Percentiles rank a stretch among this genome's conserved stretches.
Conservation (phyloP, 2,329 filamentous ascomycete species). For the Tolypocladium album region DNA sequence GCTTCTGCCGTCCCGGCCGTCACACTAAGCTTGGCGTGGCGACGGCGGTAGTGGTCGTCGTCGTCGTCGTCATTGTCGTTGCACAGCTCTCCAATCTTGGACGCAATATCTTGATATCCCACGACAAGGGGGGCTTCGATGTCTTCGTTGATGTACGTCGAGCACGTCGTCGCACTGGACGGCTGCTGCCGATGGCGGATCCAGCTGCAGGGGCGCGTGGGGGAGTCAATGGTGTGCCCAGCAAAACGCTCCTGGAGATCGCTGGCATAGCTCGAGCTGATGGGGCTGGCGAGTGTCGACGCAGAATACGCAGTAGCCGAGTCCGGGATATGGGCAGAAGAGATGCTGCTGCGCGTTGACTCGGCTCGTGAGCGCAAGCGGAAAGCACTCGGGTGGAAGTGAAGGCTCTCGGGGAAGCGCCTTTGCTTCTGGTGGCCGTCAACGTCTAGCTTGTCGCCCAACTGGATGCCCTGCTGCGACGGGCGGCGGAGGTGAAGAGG, state of each 20-base stretch:
- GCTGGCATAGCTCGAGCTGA: constrained; percentile 23
- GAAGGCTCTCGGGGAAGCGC: constrained; percentile 18
- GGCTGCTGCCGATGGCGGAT: constrained; percentile 21
- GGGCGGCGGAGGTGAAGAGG: constrained; percentile 5
- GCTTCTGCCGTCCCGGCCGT: background rate
- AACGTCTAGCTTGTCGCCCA: constrained; percentile 11
- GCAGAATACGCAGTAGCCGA: constrained; percentile 26
- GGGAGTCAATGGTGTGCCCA: constrained; percentile 10
- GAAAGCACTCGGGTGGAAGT: constrained; percentile 14
- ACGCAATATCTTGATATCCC: constrained; percentile 12
- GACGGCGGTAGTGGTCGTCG: background rate
- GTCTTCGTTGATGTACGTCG: constrained; percentile 26
- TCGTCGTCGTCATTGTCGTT: background rate
- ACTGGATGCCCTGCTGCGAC: constrained; percentile 2
- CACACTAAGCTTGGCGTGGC: background rate
- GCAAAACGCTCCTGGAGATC: constrained; percentile 22
- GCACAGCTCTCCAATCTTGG: background rate
- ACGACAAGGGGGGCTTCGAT: constrained; percentile 16
- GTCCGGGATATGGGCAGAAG: constrained; percentile 24
- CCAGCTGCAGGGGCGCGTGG: constrained; percentile 16
- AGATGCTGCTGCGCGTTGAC: constrained; percentile 26
- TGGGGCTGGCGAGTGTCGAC: constrained; percentile 22
- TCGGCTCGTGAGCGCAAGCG: constrained; percentile 24
- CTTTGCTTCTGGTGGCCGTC: constrained; percentile 8
- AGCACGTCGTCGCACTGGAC: constrained; percentile 25